Base-by-base conservation (phyloP, 148 eudicot genomes). In the Chenopodium suecicum region DNA sequence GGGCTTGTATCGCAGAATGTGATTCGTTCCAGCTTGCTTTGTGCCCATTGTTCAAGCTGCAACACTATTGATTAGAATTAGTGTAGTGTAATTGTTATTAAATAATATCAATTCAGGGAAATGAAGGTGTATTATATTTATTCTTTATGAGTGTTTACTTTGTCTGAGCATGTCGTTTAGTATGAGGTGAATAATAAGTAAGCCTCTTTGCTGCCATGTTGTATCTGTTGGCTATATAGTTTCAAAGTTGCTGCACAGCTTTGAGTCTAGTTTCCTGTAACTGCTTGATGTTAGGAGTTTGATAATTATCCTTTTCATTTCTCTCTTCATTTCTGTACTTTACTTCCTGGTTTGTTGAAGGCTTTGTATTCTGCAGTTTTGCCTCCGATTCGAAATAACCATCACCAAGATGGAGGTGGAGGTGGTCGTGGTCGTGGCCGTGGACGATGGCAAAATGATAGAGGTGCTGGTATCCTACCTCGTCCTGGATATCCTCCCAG, bases 381-480 rank as follows among this genome's bases (percentile, higher is more conserved):
- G 79, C 99, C 98, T 12, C 87, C 88, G 44, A 47, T 88, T 75
- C 92, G 94, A 34, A 90, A 69, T 90, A 71, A 86, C 62, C 90
- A 91, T 88, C 85, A 85, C 79, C 92, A 90, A 70, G 66, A 83
- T 37, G 86, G 95, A 84, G 98, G 99, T 60, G 91, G 91, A 48
- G 86, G 77, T 80, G 96, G 97, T 20, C 93, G 94, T 76, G 98
- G 97, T 17, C 97, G 98, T 81, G 98, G 98, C 17, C 98, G 98
- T 65, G 99, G 99, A 11, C 91, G 99, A 29, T 92, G 94, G 94
- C 95, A 91, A 83, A 92, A 97, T 81, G 92, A 94, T 85, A 91
- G 99, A 89, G 99, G 99, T 69, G 89, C 94, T 77, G 99, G 99
- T 79, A 86, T 97, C 76, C 93, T 97, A 84, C 98, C 98, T 67